Percentiles rank a stretch among this genome's conserved stretches.
Conservation (phyloP, 495 filamentous ascomycete genomes). For the Penicillium canariense region DNA sequence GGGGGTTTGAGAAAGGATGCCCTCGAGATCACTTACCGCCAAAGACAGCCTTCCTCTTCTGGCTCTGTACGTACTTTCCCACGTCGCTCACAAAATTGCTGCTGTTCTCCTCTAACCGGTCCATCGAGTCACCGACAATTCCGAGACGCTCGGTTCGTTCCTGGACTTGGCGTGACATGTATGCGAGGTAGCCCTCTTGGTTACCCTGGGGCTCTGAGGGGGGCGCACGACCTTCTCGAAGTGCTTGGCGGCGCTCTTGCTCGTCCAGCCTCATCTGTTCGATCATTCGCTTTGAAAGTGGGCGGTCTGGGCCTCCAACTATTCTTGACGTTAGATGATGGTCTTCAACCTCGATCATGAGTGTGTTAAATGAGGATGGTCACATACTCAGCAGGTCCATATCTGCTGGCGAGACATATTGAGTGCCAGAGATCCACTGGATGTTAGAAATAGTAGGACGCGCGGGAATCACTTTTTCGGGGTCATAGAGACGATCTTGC, state of each 20-base stretch:
- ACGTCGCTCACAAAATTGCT: slow-evolving; percentile 82
- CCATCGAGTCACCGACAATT: slow-evolving; percentile 79
- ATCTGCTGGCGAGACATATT: slow-evolving; percentile 85
- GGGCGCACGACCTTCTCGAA: slow-evolving; percentile 34
- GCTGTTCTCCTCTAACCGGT: slow-evolving; percentile 73
- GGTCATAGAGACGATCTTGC: slow-evolving; percentile 75
- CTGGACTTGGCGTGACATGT: slow-evolving; percentile 77
- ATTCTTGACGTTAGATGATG: slow-evolving; percentile 5
- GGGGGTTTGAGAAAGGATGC: neutral
- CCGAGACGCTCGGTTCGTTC: slow-evolving; percentile 86
- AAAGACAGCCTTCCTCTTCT: slow-evolving; percentile 80
- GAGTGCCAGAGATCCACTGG: slow-evolving; percentile 95
- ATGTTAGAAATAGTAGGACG: slow-evolving; percentile 94
- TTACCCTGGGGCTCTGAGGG: slow-evolving; percentile 22
- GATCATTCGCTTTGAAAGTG: slow-evolving; percentile 76
- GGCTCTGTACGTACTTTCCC: slow-evolving; percentile 75
- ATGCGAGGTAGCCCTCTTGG: slow-evolving; percentile 63
- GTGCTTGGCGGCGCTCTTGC: slow-evolving; percentile 50
- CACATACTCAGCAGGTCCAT: slow-evolving; percentile 73
- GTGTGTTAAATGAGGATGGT: neutral
- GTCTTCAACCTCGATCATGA: neutral
- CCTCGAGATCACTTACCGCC: slow-evolving; percentile 47
- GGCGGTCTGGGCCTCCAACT: slow-evolving; percentile 84
- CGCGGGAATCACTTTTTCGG: slow-evolving; percentile 64
- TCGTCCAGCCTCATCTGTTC: slow-evolving; percentile 60